Conservation (phyloP, 306 rosid genomes). For the Pueraria montana region DNA sequence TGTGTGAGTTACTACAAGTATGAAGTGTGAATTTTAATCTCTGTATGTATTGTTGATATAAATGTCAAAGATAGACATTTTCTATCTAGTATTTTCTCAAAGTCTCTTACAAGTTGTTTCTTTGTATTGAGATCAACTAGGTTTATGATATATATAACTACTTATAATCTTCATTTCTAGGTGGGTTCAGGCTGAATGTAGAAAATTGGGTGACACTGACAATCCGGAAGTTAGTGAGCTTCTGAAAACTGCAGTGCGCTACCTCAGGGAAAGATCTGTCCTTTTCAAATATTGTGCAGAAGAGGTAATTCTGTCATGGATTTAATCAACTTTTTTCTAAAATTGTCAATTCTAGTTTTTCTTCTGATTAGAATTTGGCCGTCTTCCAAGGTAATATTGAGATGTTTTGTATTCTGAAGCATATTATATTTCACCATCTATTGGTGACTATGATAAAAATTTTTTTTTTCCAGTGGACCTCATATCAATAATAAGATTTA, state of each 20-base stretch:
- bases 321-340: constrained; percentile 31
- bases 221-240: constrained; percentile 93
- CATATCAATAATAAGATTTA: constrained; percentile 7
- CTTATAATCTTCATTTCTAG: constrained; percentile 57
- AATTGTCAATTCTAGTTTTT: constrained; percentile 29
- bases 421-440: constrained; percentile 39
- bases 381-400: constrained; percentile 34
- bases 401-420: constrained; percentile 31
- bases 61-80: constrained; percentile 11
- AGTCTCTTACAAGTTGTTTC: constrained; percentile 30
- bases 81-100: constrained; percentile 11
- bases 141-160: constrained; percentile 45
- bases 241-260: constrained; percentile 85
- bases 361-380: constrained; percentile 22
- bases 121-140: constrained; percentile 34
- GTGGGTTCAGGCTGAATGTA: constrained; percentile 99
- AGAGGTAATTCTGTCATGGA: constrained; percentile 70
- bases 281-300: constrained; percentile 99
- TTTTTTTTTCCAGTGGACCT: background rate
- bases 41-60: constrained; percentile 25
- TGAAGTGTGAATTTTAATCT: constrained; percentile 27
- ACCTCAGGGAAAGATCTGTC: constrained; percentile 93
- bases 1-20: constrained; percentile 4
- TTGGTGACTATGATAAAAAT: constrained; percentile 34
- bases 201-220: constrained; percentile 90